Evolutionary conservation across 495 filamentous ascomycete species (phyloP), one percentile per base, ranked within the genome.

Genomic region (Hypoxylon subgilvum): DNA sequence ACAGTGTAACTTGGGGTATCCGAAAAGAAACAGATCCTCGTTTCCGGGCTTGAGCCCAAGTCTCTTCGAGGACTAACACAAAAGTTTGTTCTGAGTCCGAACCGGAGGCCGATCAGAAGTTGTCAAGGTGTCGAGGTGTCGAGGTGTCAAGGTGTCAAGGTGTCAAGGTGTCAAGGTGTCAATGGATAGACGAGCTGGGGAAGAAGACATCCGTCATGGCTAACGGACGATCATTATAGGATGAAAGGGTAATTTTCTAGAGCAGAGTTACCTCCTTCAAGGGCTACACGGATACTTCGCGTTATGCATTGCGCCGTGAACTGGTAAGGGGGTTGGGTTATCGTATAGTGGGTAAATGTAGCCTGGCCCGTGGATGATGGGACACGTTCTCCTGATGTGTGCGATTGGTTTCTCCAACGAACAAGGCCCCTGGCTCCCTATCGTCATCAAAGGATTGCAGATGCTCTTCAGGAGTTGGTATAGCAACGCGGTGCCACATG

Each of bases 1-100:
- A 60, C 57, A 50, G 49, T 43, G 56, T 58, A 54, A 67, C 39
- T 67, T 66, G 69, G 69, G 62, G 66, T 72, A 72, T 65, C 67
- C 66, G 48, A 65, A 58, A 58, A 52, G 45, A 55, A 47, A 53
- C 54, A 64, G 65, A 52, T 43, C 13, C 19, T 48, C 36, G 53
- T 48, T 47, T 40, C 55, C 40, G 54, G 30, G 44, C 41, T 57
- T 39, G 44, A 58, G 61, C 50, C 36, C 49, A 60, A 47, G 28
- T 49, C 31, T 39, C 32, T 31, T 16, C 13, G 31, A 50, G 38
- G 18, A 41, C 34, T 62, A 62, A 51, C 43, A 41, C 51, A 39
- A 56, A 63, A 58, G 41, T 46, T 53, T 64, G 51, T 57, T 36
- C 45, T 23, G 45, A 52, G 61, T 56, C 46, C 54, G 61, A 44